Percentiles rank a stretch among this genome's conserved stretches.
Evolutionary conservation across 2,329 filamentous ascomycete species (phyloP).

Genomic region (Reticulascus tulasneorum): DNA sequence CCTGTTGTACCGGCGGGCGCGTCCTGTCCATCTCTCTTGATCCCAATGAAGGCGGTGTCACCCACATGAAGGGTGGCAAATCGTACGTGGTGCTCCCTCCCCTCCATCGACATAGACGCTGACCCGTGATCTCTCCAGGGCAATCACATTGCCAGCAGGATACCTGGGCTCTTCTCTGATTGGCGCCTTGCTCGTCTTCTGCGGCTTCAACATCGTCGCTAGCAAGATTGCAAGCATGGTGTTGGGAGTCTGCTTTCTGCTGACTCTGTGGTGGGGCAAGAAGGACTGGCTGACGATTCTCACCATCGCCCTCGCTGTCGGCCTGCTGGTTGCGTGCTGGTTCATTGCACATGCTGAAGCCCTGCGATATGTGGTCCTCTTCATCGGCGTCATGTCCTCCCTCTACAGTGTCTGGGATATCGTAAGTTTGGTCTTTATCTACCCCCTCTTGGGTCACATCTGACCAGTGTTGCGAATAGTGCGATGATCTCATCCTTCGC

Average conservation of each 20-base stretch:
- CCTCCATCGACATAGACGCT: too few relatives aligned
- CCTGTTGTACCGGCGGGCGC: slow-evolving; percentile 66
- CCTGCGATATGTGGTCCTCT: slow-evolving; percentile 69
- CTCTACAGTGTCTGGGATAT: slow-evolving; percentile 84
- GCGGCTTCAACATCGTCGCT: slow-evolving; percentile 76
- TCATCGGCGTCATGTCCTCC: slow-evolving; percentile 78
- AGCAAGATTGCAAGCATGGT: slow-evolving; percentile 75
- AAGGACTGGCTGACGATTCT: slow-evolving; percentile 73
- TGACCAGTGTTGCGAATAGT: slow-evolving; percentile 31
- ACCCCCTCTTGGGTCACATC: not conserved
- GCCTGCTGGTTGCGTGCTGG: slow-evolving; percentile 69
- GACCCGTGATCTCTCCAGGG: too few relatives aligned
- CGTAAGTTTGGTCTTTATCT: too few relatives aligned
- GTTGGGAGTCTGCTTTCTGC: slow-evolving; percentile 67
- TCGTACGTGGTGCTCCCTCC: slow-evolving; percentile 68
- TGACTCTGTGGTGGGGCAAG: slow-evolving; percentile 80
- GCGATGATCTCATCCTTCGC: slow-evolving; percentile 73
- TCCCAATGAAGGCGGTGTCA: slow-evolving; percentile 73
- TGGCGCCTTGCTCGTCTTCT: slow-evolving; percentile 73
- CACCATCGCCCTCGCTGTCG: slow-evolving; percentile 67
- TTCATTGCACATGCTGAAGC: slow-evolving; percentile 75
- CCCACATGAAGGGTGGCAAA: slow-evolving; percentile 70
- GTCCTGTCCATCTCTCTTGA: slow-evolving; percentile 73
- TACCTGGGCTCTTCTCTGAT: slow-evolving; percentile 76
- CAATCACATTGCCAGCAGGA: slow-evolving; percentile 70